phyloP scores from a whole-genome alignment of 306 rosid genomes.

The cucumber (Cucumis sativus) region Cucumber_9930_V3 NC_026660.2:21724001-21724500 shows the following conservation, averaged over 20 bases:
- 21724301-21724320: conserved; percentile 37
- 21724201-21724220: conserved; percentile 69
- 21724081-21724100: conserved; percentile 28
- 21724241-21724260: conserved; percentile 35
- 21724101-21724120: conserved; percentile 34
- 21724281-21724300: conserved; percentile 41
- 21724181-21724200: neutral
- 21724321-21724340: conserved; percentile 34
- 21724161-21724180: neutral
- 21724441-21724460: conserved; percentile 56
- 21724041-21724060: conserved; percentile 90
- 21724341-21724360: conserved; percentile 15
- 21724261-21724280: conserved; percentile 70
- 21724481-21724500: conserved; percentile 29
- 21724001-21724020: neutral
- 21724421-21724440: conserved; percentile 11
- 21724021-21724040: neutral
- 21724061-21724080: conserved; percentile 67
- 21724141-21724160: neutral
- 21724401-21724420: conserved; percentile 17
- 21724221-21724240: conserved; percentile 44
- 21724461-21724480: conserved; percentile 31
- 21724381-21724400: conserved; percentile 24
- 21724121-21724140: conserved; percentile 5
- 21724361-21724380: conserved; percentile 39